Evolutionary conservation across 108 stramenopile genomes (phyloP), one percentile per base, ranked within the genome.

Genomic region (Tribonema minus): DNA sequence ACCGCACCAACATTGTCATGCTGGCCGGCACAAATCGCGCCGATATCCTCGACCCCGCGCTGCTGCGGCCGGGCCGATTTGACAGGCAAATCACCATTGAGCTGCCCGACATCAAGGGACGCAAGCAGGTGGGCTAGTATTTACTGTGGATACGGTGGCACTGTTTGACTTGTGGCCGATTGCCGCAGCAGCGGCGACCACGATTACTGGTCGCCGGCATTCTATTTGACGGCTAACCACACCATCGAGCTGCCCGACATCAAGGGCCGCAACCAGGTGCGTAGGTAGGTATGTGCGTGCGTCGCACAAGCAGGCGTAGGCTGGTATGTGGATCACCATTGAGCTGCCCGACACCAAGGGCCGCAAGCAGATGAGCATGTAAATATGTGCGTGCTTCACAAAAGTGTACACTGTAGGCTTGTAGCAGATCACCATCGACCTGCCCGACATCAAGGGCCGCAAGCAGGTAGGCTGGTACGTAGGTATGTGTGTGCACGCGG

Each of bases 31-130:
- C 97, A 33, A 98, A 98, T 88, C 83, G 80, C 9, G 83, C 70
- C 12, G 91, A 95, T 85, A 89, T 98, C 86, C 85, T 94, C 27
- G 93, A 95, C 88, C 84, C 92, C 69, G 94, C 94, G 35, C 80
- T 95, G 62, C 92, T 91, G 6, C 88, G 94, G 36, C 93, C 94
- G 2, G 93, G 94, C 25, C 90, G 94, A 34, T 94, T 97, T 79
- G 93, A 95, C 71, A 88, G 92, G 54, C 92, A 94, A 71, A 96
- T 98, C 75, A 91, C 89, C 7, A 92, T 98, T 2, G 95, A 94
- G 82, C 78, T 54, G 58, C 97, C 97, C 3, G 95, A 96, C 88
- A 87, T 96, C 71, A 73, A 88, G 64, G 97, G 95, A 12, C 91
- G 97, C 25, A 54, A 54, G 20, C 15, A 54, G 46, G 46, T 54